Percentiles rank a stretch among this genome's conserved stretches.
Conservation (phyloP, 176 grass and related monocot genomes). For the Carex littledalei region DNA sequence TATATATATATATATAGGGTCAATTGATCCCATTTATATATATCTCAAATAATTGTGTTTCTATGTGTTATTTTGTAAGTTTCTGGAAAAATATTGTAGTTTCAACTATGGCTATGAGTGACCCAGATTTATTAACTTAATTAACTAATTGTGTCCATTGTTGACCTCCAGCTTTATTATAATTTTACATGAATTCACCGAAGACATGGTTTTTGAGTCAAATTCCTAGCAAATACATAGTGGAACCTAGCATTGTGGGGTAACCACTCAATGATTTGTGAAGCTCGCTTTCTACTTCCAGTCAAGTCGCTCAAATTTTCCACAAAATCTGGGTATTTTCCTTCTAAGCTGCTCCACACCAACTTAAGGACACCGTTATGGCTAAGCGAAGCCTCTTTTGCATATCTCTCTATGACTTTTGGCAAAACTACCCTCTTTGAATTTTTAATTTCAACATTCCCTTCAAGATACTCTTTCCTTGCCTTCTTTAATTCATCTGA, state of each 20-base stretch:
- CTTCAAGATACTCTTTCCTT: conserved; percentile 78
- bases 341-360: conserved; percentile 40
- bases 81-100: too few relatives aligned
- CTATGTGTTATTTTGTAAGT: too few relatives aligned
- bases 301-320: conserved; percentile 27
- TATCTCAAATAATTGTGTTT: too few relatives aligned
- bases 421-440: conserved; percentile 68
- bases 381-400: conserved; percentile 48
- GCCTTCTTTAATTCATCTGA: conserved; percentile 73
- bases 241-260: conserved; percentile 70
- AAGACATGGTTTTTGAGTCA: conserved; percentile 40
- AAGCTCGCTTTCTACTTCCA: conserved; percentile 45
- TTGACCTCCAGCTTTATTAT: too few relatives aligned
- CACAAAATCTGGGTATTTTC: conserved; percentile 35
- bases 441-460: conserved; percentile 51
- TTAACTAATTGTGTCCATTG: too few relatives aligned
- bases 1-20: too few relatives aligned
- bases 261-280: conserved; percentile 78
- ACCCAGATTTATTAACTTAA: too few relatives aligned
- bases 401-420: conserved; percentile 66
- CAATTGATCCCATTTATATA: too few relatives aligned
- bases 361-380: conserved; percentile 44
- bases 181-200: not conserved
- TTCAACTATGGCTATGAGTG: too few relatives aligned
- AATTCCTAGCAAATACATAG: conserved; percentile 53